Conservation (phyloP, 139 green algal species). For the Mesostigma viride region DNA sequence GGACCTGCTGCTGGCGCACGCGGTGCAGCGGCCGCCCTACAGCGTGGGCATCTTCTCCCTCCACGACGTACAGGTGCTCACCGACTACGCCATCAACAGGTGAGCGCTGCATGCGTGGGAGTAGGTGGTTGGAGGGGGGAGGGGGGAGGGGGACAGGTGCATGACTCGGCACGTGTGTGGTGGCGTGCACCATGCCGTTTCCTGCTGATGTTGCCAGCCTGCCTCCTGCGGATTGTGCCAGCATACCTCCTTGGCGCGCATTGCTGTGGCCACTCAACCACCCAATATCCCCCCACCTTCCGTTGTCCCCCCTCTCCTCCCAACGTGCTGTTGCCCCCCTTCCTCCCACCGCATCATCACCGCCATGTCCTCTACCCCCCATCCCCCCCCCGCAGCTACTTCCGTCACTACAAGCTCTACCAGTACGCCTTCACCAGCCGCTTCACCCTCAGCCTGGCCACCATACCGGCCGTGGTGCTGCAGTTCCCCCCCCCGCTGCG, state of each 20-base stretch:
- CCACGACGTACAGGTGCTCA: constrained; percentile 37
- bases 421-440: constrained; percentile 36
- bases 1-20: constrained; percentile 41
- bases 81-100: constrained; percentile 45
- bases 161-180: too few species aligned
- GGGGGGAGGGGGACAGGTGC: too few species aligned
- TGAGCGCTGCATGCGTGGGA: constrained; percentile 22
- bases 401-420: constrained; percentile 62
- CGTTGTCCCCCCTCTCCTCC: too few species aligned
- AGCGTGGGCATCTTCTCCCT: constrained; percentile 49
- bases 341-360: not conserved
- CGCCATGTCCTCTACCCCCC: not conserved
- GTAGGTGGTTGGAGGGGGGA: too few species aligned
- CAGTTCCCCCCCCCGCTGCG: constrained; percentile 35
- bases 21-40: constrained; percentile 53
- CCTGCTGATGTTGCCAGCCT: too few species aligned
- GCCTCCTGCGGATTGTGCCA: too few species aligned
- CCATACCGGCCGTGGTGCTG: not conserved
- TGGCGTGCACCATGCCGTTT: too few species aligned
- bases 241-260: too few species aligned
- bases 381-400: constrained; percentile 18
- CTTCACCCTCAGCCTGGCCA: constrained; percentile 27
- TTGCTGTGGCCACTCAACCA: too few species aligned
- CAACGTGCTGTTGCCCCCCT: too few species aligned
- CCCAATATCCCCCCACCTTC: too few species aligned